phyloP scores from a whole-genome alignment of 208 protist genomes.

The Strigomonas galati region DNA sequence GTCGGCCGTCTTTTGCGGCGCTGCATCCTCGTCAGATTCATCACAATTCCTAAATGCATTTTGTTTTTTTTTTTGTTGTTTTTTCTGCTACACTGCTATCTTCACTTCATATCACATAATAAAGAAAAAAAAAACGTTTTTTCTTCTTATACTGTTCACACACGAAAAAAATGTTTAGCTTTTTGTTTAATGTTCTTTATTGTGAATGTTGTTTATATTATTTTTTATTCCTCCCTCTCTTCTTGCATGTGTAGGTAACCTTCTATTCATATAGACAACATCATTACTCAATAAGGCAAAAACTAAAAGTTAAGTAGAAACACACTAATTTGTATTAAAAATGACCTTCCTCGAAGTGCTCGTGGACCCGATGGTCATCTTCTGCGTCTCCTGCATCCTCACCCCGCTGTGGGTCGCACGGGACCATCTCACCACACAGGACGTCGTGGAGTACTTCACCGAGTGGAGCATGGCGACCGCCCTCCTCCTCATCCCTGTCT shows the following conservation, averaged over 20 bases:
- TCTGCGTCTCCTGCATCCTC: conserved; percentile 49
- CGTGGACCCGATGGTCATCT: conserved; percentile 63
- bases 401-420: conserved; percentile 35
- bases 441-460: conserved; percentile 46
- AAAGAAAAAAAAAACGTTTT: no score
- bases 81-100: no score
- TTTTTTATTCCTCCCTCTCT: no score
- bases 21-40: conserved; percentile 13
- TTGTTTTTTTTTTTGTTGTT: no score
- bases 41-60: no score
- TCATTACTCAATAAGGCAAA: neutral
- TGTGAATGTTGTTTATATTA: no score
- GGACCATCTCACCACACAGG: conserved; percentile 24
- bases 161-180: no score
- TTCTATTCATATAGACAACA: neutral
- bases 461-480: conserved; percentile 42
- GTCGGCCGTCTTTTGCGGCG: conserved; percentile 49
- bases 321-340: no score
- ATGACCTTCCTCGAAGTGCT: conserved; percentile 41
- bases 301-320: neutral
- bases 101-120: no score
- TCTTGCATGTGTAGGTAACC: no score
- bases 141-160: no score
- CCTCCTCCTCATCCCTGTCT: conserved; percentile 27
- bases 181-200: no score